phyloP scores from a whole-genome alignment of 805 yeast species.

The Saturnispora hagleri region DNA sequence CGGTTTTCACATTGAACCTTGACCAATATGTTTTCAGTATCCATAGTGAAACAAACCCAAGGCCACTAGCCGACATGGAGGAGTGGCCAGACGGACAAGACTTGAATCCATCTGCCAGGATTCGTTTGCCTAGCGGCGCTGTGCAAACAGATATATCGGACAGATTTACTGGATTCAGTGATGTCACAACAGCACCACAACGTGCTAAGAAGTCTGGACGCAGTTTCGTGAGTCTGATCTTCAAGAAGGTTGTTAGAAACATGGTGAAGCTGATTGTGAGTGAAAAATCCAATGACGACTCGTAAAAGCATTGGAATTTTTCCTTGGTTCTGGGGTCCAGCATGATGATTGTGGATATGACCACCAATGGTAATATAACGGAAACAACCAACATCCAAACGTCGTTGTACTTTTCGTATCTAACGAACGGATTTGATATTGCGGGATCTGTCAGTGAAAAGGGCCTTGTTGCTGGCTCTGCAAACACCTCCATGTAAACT shows the following conservation, averaged over 20 bases:
- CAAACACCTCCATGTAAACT: slow-evolving; percentile 16
- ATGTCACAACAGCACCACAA: slow-evolving; percentile 41
- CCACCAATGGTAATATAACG: slow-evolving; percentile 30
- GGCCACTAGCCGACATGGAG: slow-evolving; percentile 57
- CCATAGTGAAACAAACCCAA: slow-evolving; percentile 48
- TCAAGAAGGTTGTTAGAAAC: slow-evolving; percentile 60
- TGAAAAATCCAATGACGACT: slow-evolving; percentile 32
- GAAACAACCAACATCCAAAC: slow-evolving; percentile 26
- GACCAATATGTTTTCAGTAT: slow-evolving; percentile 13
- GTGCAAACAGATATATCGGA: slow-evolving; percentile 25
- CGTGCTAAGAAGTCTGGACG: slow-evolving; percentile 86
- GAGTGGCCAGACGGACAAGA: slow-evolving; percentile 80
- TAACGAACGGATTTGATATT: slow-evolving; percentile 41
- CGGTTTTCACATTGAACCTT: not conserved
- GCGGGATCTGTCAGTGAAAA: slow-evolving; percentile 34
- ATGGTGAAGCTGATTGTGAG: slow-evolving; percentile 36
- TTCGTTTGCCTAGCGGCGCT: slow-evolving; percentile 25
- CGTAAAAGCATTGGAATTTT: slow-evolving; percentile 30
- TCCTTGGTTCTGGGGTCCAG: slow-evolving; percentile 15
- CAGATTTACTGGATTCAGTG: slow-evolving; percentile 27
- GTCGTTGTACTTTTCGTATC: slow-evolving; percentile 29
- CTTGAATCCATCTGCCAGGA: slow-evolving; percentile 55
- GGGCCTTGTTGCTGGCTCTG: slow-evolving; percentile 38
- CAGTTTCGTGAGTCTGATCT: slow-evolving; percentile 74
- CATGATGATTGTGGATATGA: slow-evolving; percentile 15